Evolutionary conservation across 768 basidiomycete genomes (phyloP), one percentile per base, ranked within the genome.

Genomic region (Tremella yokohamensis): DNA sequence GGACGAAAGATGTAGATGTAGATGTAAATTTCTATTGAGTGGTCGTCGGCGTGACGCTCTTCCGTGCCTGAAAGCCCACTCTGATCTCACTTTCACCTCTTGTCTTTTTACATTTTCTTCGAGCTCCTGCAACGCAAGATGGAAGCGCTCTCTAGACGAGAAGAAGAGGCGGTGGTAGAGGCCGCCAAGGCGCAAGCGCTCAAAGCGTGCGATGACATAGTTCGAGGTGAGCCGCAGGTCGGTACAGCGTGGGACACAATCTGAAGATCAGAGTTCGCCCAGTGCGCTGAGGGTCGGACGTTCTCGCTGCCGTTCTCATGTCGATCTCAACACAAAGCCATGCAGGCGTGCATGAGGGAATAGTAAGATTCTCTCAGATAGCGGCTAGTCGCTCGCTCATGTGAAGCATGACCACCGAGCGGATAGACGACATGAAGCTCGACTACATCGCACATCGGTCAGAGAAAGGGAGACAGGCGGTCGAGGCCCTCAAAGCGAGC

Each of bases 101-200:
- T 4, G 29, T 11, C 29, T 6, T 34, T 34, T 34, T 11, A 11
- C 11, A 34, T 11, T 34, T 34, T 34, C 29, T 34, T 34, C 29
- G 11, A 6, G 29, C 29, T 34, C 11, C 29, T 15, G 15, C 6
- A n/a, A 6, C 6, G 22, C 42, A 45, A 45, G 7, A 74, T 74
- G 72, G 64, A 74, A 48, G 67, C 72, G 0, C 61, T 74, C 2
- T 71, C 69, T 1, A 40, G 72, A 48, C 37, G 69, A 62, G 72
- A 74, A 57, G 72, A 74, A 51, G 52, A 49, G 8, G 69, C 66
- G 19, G 61, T 74, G 12, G 45, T 67, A n/a, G 70, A 58, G 16
- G 24, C 53, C 40, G 72, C 68, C 19, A 69, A 66, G 24, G 37
- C 52, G 6, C 52, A 61, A 3, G 66, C 69, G 7, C 25, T 69